Conservation (phyloP, 306 rosid species). For the Fragaria ananassa region DNA sequence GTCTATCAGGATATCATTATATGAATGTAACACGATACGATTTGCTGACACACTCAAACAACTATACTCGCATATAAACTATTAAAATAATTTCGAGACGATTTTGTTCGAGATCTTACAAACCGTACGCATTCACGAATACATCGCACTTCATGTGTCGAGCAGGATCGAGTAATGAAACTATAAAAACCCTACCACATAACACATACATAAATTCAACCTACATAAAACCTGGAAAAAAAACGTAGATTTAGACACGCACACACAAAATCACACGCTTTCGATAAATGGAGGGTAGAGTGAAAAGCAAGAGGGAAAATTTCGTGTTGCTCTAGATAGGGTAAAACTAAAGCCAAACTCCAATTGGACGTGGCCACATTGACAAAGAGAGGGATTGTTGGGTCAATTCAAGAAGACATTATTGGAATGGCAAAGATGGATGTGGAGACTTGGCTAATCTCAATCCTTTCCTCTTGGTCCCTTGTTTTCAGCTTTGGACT, state of each 20-base stretch:
- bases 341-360: constrained; percentile 26
- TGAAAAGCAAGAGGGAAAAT: background rate
- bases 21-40: no score
- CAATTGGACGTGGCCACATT: constrained; percentile 25
- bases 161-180: no score
- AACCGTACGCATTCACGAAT: no score
- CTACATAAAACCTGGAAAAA: background rate
- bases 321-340: constrained; percentile 5
- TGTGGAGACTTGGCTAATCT: constrained; percentile 1
- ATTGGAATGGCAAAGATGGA: constrained; percentile 11
- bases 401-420: constrained; percentile 27
- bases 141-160: no score
- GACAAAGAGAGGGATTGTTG: constrained; percentile 4
- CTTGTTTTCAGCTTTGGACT: background rate
- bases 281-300: background rate
- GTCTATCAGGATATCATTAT: no score
- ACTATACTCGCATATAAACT: background rate
- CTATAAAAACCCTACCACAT: background rate
- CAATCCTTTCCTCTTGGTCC: background rate
- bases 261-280: background rate
- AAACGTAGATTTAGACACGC: background rate
- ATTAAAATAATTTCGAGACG: no score
- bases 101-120: no score
- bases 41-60: no score
- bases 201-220: background rate